Percentiles rank a stretch among this genome's conserved stretches.
Conservation (phyloP, 2,329 filamentous ascomycete genomes). For the Stagonosporopsis chrysanthemi region DNA sequence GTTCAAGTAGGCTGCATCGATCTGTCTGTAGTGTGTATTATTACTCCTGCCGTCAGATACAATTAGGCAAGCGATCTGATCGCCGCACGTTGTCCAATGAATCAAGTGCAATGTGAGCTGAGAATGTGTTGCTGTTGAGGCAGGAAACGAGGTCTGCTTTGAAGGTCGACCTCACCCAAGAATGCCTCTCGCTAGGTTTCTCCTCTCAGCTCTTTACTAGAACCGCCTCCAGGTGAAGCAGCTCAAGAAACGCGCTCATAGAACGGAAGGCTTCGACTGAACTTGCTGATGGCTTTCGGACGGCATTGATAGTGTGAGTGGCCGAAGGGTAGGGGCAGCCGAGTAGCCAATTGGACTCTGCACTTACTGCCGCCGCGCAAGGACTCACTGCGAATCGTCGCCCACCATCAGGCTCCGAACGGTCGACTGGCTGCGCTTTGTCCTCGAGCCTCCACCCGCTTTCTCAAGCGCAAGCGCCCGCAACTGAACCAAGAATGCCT, state of each 20-base stretch:
- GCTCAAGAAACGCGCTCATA: constrained; percentile 21
- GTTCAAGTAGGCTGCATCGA: constrained; percentile 38
- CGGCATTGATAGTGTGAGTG: constrained; percentile 30
- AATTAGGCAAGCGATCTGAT: constrained; percentile 26
- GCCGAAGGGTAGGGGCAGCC: constrained; percentile 31
- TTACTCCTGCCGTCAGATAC: constrained; percentile 25
- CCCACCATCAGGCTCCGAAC: constrained; percentile 38
- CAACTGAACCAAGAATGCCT: constrained; percentile 37
- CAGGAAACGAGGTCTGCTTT: constrained; percentile 25
- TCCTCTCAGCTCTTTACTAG: constrained; percentile 35
- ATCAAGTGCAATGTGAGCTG: constrained; percentile 29
- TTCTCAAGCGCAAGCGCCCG: constrained; percentile 49
- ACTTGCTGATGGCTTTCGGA: constrained; percentile 32
- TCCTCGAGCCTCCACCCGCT: constrained; percentile 42
- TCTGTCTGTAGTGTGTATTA: constrained; percentile 20
- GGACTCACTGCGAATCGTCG: constrained; percentile 46
- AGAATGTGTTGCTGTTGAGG: constrained; percentile 6
- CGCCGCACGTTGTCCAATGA: constrained; percentile 23
- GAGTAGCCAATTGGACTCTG: constrained; percentile 38
- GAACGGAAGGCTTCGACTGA: constrained; percentile 23
- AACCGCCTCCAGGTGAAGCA: constrained; percentile 28
- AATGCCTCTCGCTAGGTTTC: constrained; percentile 30
- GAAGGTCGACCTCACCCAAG: constrained; percentile 16
- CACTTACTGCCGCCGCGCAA: constrained; percentile 38
- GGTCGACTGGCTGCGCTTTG: constrained; percentile 42